phyloP scores from a whole-genome alignment of 495 filamentous ascomycete species.

The Lineolata rhizophorae region DNA sequence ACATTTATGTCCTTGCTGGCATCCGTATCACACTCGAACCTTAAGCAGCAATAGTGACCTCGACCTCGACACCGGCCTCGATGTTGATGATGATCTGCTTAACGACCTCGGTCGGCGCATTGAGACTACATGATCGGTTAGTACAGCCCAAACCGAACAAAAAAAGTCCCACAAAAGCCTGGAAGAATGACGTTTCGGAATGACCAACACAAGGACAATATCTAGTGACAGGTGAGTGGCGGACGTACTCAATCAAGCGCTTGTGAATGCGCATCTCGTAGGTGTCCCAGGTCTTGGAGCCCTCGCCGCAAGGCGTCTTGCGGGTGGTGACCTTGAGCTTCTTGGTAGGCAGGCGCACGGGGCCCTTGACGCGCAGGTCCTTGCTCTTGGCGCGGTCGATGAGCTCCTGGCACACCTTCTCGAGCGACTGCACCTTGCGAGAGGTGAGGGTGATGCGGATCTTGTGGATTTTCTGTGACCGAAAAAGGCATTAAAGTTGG shows the following conservation, averaged over 20 bases:
- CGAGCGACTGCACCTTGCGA: conserved; percentile 76
- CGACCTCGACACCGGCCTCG: conserved; percentile 98
- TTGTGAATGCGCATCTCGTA: conserved; percentile 99
- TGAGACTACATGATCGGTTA: conserved; percentile 61
- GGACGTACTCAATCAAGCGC: conserved; percentile 73
- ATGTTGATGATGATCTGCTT: conserved; percentile 99
- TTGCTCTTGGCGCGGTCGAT: conserved; percentile 98
- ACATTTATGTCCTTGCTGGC: too few species aligned
- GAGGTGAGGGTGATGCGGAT: conserved; percentile 96
- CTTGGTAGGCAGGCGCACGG: conserved; percentile 97
- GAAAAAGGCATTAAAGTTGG: conserved; percentile 2
- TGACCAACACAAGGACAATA: too few species aligned
- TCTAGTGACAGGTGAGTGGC: too few species aligned
- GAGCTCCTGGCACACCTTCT: conserved; percentile 96
- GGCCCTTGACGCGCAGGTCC: conserved; percentile 95
- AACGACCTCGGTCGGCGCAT: conserved; percentile 95
- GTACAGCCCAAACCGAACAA: background rate
- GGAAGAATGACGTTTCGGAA: too few species aligned
- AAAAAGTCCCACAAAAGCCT: background rate
- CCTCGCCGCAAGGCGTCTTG: conserved; percentile 97
- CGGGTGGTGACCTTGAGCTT: conserved; percentile 85
- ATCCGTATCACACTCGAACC: too few species aligned
- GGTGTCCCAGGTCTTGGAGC: conserved; percentile 98
- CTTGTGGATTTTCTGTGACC: conserved; percentile 75
- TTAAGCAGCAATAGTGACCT: conserved; percentile 98